Evolutionary conservation across 2,329 filamentous ascomycete species (phyloP).

Genomic region (Myriosclerotinia curreyana): DNA sequence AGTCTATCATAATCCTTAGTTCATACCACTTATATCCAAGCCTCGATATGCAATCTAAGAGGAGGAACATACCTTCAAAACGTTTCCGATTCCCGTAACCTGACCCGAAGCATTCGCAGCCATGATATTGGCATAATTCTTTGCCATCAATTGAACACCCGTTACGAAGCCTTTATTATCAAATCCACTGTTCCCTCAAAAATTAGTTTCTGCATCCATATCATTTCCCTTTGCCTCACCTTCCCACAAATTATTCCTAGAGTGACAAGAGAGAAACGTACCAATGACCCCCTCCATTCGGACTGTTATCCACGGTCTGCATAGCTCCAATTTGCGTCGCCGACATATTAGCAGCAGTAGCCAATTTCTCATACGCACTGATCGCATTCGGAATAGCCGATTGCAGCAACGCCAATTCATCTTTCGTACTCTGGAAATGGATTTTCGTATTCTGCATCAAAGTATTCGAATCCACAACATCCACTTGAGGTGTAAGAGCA

Average conservation of each 20-base stretch:
- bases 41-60: no score
- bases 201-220: not conserved
- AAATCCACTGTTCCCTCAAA: constrained; percentile 45
- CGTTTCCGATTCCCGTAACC: constrained; percentile 50
- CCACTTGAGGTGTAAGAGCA: constrained; percentile 52
- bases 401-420: constrained; percentile 49
- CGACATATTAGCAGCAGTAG: constrained; percentile 44
- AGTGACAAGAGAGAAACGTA: not conserved
- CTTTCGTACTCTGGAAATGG: constrained; percentile 55
- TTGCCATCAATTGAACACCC: constrained; percentile 56
- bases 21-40: no score
- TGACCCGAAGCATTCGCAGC: constrained; percentile 49
- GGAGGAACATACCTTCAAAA: constrained; percentile 41
- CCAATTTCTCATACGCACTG: constrained; percentile 50
- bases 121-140: constrained; percentile 52
- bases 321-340: constrained; percentile 47
- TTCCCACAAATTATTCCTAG: not conserved
- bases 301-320: constrained; percentile 57
- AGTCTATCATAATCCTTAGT: constrained; percentile 9
- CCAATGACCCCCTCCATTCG: constrained; percentile 54
- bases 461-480: constrained; percentile 44
- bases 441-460: constrained; percentile 49
- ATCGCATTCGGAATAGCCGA: constrained; percentile 50
- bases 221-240: no score
- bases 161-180: constrained; percentile 52